Evolutionary conservation across 2,329 filamentous ascomycete genomes (phyloP).

Genomic region (Nemania diffusa): DNA sequence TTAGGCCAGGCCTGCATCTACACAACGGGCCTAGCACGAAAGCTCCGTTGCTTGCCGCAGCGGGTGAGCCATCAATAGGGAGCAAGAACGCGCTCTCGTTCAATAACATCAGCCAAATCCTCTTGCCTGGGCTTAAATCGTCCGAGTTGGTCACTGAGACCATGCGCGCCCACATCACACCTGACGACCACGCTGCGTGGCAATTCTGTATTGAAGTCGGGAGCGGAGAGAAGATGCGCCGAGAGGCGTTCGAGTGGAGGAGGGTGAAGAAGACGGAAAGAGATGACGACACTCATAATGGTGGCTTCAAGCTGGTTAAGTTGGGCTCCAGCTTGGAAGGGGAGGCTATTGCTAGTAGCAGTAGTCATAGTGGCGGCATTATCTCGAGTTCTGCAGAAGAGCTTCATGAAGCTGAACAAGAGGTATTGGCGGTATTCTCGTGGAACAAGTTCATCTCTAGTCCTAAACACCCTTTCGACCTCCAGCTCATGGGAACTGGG

Average conservation of each 20-base stretch:
- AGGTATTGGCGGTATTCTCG: conserved; percentile 24
- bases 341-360: neutral
- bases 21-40: conserved; percentile 36
- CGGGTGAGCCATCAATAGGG: conserved; percentile 28
- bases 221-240: conserved; percentile 13
- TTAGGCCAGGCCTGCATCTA: conserved; percentile 34
- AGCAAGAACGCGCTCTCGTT: neutral
- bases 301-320: conserved; percentile 29
- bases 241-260: conserved; percentile 39
- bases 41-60: conserved; percentile 35
- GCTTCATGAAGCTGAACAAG: neutral
- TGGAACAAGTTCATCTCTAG: conserved; percentile 26
- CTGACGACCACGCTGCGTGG: conserved; percentile 23
- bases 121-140: neutral
- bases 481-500: conserved; percentile 21
- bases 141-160: neutral
- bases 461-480: conserved; percentile 29
- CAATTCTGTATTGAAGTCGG: conserved; percentile 35
- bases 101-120: conserved; percentile 11
- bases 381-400: neutral
- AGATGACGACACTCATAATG: conserved; percentile 23
- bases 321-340: neutral
- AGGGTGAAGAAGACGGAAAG: conserved; percentile 31
- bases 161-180: conserved; percentile 4
- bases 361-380: neutral